Evolutionary conservation across 768 basidiomycete species (phyloP), one percentile per base, ranked within the genome.

Genomic region (Podaxis rugospora): DNA sequence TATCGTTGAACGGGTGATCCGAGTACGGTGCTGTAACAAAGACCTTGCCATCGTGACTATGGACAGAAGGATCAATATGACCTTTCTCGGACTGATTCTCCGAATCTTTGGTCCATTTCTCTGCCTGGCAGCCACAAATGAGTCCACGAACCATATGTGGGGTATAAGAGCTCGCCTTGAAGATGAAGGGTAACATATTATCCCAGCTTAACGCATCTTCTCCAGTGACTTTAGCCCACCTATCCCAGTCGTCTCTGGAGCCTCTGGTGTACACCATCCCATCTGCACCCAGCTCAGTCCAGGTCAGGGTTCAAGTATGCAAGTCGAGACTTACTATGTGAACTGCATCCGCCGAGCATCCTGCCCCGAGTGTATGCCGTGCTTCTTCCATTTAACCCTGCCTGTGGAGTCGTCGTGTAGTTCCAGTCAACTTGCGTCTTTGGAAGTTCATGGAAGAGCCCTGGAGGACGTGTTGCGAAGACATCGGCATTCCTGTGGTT

Each of bases 131-230:
- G 3, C 47, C 4, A 23, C 0, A 21, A 21, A 21, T 49, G 4
- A 49, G 47, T 9, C 25, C 13, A 5, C 16, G 42, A 21, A 18
- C 5, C 9, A 49, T 11, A 5, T 40, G 27, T 44, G 11, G 23
- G 18, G 28, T 4, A 14, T n/a, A 13, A 9, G 36, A n/a, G 21
- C 63, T 52, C 57, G 66, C 70, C 56, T 64, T 68, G 58, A 59
- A 42, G 57, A 72, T 62, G 60, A 73, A 73, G 1, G 62, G 70
- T 51, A 69, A 61, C 5, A 76, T 47, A 21, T 59, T 67, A 16
- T 73, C 61, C 75, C 75, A 75, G 14, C 66, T 71, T 71, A 72
- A 76, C 0, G 74, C 71, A 3, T 53, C 52, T 47, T 74, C 73
- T 4, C 67, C 66, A 28, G 71, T 70, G 9, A 74, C 39, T 0